phyloP scores from a whole-genome alignment of 805 yeast species.

The Debaryomyces tyrocola region DNA sequence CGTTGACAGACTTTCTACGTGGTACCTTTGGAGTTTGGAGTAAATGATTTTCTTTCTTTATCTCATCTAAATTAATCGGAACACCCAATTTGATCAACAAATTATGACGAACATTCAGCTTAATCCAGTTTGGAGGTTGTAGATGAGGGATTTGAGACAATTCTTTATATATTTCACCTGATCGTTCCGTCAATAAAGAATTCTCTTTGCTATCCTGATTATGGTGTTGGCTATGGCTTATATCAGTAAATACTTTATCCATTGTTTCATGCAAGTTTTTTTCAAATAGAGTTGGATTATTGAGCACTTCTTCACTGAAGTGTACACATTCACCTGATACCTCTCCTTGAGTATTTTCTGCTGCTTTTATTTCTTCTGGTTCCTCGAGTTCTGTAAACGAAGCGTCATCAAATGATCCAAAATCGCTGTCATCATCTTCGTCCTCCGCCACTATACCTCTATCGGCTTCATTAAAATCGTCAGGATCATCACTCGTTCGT shows the following conservation, averaged over 20 bases:
- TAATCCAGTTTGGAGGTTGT: conserved; percentile 68
- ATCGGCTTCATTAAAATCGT: conserved; percentile 10
- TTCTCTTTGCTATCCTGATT: not conserved
- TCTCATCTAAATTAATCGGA: conserved; percentile 69
- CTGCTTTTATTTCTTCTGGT: not conserved
- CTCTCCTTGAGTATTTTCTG: not conserved
- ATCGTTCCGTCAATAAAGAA: conserved; percentile 30
- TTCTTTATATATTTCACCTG: conserved; percentile 43
- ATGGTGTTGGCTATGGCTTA: not conserved
- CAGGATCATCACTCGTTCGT: conserved; percentile 3
- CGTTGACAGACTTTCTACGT: conserved; percentile 23
- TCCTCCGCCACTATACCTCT: conserved; percentile 10
- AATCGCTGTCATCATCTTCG: conserved; percentile 33
- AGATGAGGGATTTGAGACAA: conserved; percentile 50
- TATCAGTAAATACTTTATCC: conserved; percentile 8
- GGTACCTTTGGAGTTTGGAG: not conserved
- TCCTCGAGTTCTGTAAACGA: conserved; percentile 23
- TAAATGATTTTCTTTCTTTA: conserved; percentile 12
- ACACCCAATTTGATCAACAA: conserved; percentile 66
- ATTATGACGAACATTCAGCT: conserved; percentile 62
- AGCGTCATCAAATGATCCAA: conserved; percentile 40
- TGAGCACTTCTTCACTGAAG: conserved; percentile 14
- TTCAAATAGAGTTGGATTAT: conserved; percentile 9
- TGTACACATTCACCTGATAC: not conserved
- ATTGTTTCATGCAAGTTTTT: conserved; percentile 10